Percentiles rank a stretch among this genome's conserved stretches.
Evolutionary conservation across 257 asterid genomes (phyloP).

Genomic region (Orobanche coerulescens): DNA sequence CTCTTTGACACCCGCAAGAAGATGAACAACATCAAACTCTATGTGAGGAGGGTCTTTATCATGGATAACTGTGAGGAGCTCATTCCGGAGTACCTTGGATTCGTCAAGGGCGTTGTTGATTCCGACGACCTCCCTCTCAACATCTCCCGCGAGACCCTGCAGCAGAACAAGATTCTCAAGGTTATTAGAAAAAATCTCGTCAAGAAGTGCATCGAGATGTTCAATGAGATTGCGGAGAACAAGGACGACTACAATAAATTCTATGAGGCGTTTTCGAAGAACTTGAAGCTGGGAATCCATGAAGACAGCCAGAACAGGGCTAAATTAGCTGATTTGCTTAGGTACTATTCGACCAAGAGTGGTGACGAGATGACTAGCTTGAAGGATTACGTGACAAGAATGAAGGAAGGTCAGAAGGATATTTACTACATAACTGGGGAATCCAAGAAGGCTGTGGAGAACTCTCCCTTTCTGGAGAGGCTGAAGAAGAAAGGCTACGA

Average conservation of each 20-base stretch:
- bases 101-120: slow-evolving; percentile 71
- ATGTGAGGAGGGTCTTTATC: slow-evolving; percentile 68
- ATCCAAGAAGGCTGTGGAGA: slow-evolving; percentile 72
- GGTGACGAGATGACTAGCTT: slow-evolving; percentile 78
- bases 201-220: slow-evolving; percentile 84
- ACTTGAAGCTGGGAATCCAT: slow-evolving; percentile 67
- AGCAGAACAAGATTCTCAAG: slow-evolving; percentile 72
- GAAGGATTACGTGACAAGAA: slow-evolving; percentile 74
- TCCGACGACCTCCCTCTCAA: slow-evolving; percentile 76
- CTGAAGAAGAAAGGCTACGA: slow-evolving; percentile 82
- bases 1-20: slow-evolving; percentile 68
- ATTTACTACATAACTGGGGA: slow-evolving; percentile 76
- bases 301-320: slow-evolving; percentile 75
- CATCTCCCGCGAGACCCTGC: slow-evolving; percentile 72
- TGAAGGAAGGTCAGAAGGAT: slow-evolving; percentile 85
- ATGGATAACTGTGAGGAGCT: slow-evolving; percentile 81
- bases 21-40: slow-evolving; percentile 70
- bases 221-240: slow-evolving; percentile 67
- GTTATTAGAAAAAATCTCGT: slow-evolving; percentile 74
- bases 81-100: slow-evolving; percentile 67
- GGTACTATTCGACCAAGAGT: slow-evolving; percentile 67
- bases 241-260: slow-evolving; percentile 72
- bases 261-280: slow-evolving; percentile 74
- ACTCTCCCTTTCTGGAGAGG: slow-evolving; percentile 66
- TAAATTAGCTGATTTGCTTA: slow-evolving; percentile 59